Percentiles rank a stretch among this genome's conserved stretches.
phyloP scores from a whole-genome alignment of 805 yeast species.

The Barnettozyma salicaria region DNA sequence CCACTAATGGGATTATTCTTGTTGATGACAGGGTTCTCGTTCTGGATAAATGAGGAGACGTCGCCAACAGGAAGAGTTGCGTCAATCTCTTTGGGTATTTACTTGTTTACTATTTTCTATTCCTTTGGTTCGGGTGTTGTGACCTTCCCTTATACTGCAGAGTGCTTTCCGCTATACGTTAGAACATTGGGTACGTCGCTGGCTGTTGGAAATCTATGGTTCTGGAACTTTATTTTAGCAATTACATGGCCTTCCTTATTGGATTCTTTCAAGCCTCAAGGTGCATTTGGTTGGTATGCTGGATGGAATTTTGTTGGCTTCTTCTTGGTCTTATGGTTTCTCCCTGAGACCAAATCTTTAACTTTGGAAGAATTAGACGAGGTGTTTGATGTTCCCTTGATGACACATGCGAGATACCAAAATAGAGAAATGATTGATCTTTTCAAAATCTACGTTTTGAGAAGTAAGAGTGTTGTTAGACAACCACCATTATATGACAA shows the following conservation, averaged over 20 bases:
- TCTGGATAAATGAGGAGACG: conserved; percentile 50
- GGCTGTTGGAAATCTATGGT: conserved; percentile 73
- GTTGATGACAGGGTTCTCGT: conserved; percentile 61
- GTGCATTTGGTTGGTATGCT: conserved; percentile 87
- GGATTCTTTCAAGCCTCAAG: conserved; percentile 64
- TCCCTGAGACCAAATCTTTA: conserved; percentile 62
- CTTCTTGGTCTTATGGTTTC: conserved; percentile 62
- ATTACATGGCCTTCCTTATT: conserved; percentile 75
- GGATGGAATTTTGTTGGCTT: conserved; percentile 75
- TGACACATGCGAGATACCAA: conserved; percentile 48
- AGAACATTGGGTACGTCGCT: conserved; percentile 78
- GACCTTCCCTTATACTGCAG: conserved; percentile 85
- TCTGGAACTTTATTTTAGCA: conserved; percentile 63
- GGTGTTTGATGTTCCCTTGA: conserved; percentile 55
- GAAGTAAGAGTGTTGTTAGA: conserved; percentile 38
- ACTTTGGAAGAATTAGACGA: conserved; percentile 70
- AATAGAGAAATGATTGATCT: conserved; percentile 35
- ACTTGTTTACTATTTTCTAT: conserved; percentile 65
- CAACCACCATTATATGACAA: conserved; percentile 52
- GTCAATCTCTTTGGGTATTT: conserved; percentile 65
- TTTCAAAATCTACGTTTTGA: conserved; percentile 42
- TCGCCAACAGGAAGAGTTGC: conserved; percentile 51
- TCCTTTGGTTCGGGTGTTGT: conserved; percentile 88
- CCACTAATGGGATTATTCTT: conserved; percentile 59
- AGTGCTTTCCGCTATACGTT: conserved; percentile 71